These are phyloP conservation scores for Iris pallida DNA, from an alignment of 116 monocot species.

Conservation along the genomic window DNA sequence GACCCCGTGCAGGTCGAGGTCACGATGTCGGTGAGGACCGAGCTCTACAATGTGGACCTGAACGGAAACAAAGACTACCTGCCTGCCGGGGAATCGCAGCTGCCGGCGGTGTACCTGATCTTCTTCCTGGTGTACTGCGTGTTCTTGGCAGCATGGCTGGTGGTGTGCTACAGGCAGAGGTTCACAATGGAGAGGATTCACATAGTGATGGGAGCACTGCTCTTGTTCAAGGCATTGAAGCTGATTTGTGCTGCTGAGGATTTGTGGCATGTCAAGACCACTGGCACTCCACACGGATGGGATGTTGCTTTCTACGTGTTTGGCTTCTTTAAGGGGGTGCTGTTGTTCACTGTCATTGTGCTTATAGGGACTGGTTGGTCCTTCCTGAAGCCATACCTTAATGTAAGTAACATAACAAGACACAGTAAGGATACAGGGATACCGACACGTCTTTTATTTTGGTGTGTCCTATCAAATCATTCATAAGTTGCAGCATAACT, in stretches of 20 bases:
- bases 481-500: no score
- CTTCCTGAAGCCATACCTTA: constrained; percentile 39
- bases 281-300: constrained; percentile 49
- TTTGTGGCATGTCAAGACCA: constrained; percentile 28
- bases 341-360: constrained; percentile 52
- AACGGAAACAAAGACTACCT: constrained; percentile 23
- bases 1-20: constrained; percentile 8
- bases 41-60: constrained; percentile 37
- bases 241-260: constrained; percentile 43
- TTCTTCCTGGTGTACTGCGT: constrained; percentile 25
- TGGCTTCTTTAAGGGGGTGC: constrained; percentile 46
- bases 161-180: constrained; percentile 20
- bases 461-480: no score
- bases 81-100: constrained; percentile 10
- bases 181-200: constrained; percentile 38
- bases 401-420: constrained; percentile 13
- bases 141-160: constrained; percentile 28
- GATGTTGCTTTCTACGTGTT: constrained; percentile 56
- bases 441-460: no score
- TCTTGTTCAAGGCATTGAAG: constrained; percentile 62
- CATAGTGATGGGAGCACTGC: constrained; percentile 45
- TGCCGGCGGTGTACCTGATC: constrained; percentile 20
- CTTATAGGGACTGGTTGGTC: constrained; percentile 60
- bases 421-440: no score
- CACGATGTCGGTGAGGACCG: constrained; percentile 37